These are phyloP conservation scores for Gossypium turneri DNA, from an alignment of 345 rosid species.

Conservation along the genomic window DNA sequence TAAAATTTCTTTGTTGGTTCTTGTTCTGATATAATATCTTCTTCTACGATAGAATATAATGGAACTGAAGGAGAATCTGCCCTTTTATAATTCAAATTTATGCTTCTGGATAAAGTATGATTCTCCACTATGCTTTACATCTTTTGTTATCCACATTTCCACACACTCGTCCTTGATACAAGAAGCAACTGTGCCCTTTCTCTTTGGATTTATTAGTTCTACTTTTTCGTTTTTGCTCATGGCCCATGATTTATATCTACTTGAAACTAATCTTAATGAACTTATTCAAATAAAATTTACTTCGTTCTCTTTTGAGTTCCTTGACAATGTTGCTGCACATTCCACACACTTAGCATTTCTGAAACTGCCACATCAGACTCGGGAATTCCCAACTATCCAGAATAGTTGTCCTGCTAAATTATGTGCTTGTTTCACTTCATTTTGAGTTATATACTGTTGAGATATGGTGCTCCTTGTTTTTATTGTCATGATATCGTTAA, in stretches of 20 bases:
- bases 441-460: neutral
- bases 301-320: neutral
- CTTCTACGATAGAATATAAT: neutral
- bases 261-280: neutral
- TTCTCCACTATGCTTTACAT: neutral
- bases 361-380: neutral
- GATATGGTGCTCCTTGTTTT: neutral
- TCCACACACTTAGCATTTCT: neutral
- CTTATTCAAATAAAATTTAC: neutral
- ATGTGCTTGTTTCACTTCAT: neutral
- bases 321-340: neutral
- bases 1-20: neutral
- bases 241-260: neutral
- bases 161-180: neutral
- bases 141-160: neutral
- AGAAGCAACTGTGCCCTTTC: neutral
- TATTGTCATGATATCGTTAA: neutral
- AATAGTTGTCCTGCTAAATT: neutral
- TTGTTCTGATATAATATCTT: neutral
- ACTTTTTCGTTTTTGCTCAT: neutral
- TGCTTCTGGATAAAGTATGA: neutral
- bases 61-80: neutral
- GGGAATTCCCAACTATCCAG: neutral
- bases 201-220: neutral
- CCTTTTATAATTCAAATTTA: neutral